Evolutionary conservation across 169 alveolate genomes (phyloP).

Genomic region (Sarcocystis neurona): DNA sequence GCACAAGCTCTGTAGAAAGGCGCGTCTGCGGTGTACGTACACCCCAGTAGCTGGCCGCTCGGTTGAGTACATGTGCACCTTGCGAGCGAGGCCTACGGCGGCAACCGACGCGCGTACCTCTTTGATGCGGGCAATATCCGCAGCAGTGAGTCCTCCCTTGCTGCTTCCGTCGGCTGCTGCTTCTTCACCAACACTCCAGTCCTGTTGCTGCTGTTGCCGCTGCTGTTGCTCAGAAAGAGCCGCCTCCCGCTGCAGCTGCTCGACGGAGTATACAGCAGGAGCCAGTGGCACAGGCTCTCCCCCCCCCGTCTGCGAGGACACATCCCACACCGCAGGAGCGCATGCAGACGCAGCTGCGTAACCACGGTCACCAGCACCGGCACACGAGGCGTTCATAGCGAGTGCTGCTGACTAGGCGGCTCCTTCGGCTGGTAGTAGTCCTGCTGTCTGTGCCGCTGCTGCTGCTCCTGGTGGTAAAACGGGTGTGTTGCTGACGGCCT

Average conservation of each 20-base stretch:
- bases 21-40: too few relatives aligned
- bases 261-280: not conserved
- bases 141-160: not conserved
- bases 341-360: not conserved
- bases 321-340: not conserved
- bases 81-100: not conserved
- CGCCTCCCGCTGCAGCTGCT: not conserved
- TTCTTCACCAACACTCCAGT: not conserved
- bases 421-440: not conserved
- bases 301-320: conserved; percentile 11
- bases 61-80: not conserved
- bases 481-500: too few relatives aligned
- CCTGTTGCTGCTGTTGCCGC: not conserved
- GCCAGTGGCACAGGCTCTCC: not conserved
- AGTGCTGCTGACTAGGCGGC: not conserved
- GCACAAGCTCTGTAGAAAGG: too few relatives aligned
- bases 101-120: not conserved
- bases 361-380: not conserved
- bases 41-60: not conserved
- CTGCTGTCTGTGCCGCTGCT: conserved; percentile 13
- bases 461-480: not conserved
- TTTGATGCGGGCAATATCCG: conserved; percentile 10
- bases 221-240: not conserved
- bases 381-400: not conserved
- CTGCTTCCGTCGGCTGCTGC: not conserved